Evolutionary conservation across 495 filamentous ascomycete species (phyloP).

Genomic region (Aspergillus haitiensis): DNA sequence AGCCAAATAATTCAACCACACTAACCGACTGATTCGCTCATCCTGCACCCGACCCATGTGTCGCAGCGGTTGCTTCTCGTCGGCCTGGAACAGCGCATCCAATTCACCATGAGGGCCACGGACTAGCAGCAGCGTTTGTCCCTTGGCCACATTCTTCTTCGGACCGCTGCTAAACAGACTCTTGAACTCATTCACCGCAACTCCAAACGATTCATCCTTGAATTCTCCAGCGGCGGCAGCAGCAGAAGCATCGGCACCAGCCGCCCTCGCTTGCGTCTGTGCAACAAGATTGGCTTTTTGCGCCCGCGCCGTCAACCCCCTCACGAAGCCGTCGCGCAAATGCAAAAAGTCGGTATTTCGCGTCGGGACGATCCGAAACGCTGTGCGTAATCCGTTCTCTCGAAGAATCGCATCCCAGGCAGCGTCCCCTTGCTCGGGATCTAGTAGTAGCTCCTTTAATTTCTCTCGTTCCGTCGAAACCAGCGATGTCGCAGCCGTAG

Average conservation of each 20-base stretch:
- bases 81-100: slow-evolving; percentile 65
- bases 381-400: slow-evolving; percentile 62
- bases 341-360: slow-evolving; percentile 91
- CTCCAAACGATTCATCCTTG: slow-evolving; percentile 69
- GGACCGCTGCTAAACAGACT: slow-evolving; percentile 69
- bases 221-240: slow-evolving; percentile 42
- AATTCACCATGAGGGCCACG: slow-evolving; percentile 66
- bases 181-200: slow-evolving; percentile 72
- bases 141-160: slow-evolving; percentile 67
- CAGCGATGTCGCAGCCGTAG: slow-evolving; percentile 71
- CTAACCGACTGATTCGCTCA: slow-evolving; percentile 72
- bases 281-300: slow-evolving; percentile 32
- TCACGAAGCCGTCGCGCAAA: slow-evolving; percentile 85
- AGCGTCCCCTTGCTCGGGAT: slow-evolving; percentile 63
- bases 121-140: slow-evolving; percentile 68
- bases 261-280: slow-evolving; percentile 21
- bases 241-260: background rate
- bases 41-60: slow-evolving; percentile 71
- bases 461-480: slow-evolving; percentile 75
- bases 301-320: slow-evolving; percentile 73
- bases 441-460: slow-evolving; percentile 65
- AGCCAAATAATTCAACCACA: slow-evolving; percentile 89
- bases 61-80: slow-evolving; percentile 39
- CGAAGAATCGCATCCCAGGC: slow-evolving; percentile 73
- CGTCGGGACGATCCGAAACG: slow-evolving; percentile 77